phyloP scores from a whole-genome alignment of 2,329 filamentous ascomycete species.

The Tolypocladium ovalisporum region DNA sequence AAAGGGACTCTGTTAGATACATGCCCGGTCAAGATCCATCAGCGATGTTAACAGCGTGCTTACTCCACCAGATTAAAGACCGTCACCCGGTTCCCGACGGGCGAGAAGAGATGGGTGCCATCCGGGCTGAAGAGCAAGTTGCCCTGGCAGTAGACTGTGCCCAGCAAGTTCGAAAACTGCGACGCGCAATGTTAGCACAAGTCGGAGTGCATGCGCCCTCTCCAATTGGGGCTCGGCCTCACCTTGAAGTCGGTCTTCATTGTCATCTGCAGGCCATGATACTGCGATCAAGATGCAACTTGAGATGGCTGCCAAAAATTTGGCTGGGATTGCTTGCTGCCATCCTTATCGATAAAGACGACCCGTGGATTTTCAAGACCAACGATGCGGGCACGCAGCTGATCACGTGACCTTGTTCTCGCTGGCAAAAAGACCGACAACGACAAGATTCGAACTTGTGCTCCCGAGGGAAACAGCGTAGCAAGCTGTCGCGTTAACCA shows the following conservation, averaged over 20 bases:
- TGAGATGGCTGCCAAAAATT: constrained; percentile 18
- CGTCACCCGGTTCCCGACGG: constrained; percentile 90
- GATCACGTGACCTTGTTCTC: constrained; percentile 5
- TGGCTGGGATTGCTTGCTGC: constrained; percentile 1
- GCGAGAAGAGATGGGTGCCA: constrained; percentile 89
- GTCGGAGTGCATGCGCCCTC: not conserved
- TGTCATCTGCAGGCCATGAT: constrained; percentile 32
- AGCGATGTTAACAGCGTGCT: constrained; percentile 12
- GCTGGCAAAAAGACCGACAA: not conserved
- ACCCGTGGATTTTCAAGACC: not conserved
- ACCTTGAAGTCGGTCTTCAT: constrained; percentile 99
- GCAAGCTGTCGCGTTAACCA: not conserved
- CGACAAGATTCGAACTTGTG: not conserved
- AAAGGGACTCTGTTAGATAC: constrained; percentile 19
- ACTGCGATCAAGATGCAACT: not conserved
- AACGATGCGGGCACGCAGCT: not conserved
- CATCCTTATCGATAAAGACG: constrained; percentile 11
- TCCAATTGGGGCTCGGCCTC: constrained; percentile 10
- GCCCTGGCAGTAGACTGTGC: constrained; percentile 96
- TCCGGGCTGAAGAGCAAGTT: constrained; percentile 95
- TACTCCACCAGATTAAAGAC: constrained; percentile 96
- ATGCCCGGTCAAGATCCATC: not conserved
- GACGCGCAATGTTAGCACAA: not conserved
- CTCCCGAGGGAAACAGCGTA: not conserved
- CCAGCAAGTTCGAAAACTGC: constrained; percentile 95